Conservation (phyloP, 1,139 yeast genomes). For the Ogataea hybrid region DNA sequence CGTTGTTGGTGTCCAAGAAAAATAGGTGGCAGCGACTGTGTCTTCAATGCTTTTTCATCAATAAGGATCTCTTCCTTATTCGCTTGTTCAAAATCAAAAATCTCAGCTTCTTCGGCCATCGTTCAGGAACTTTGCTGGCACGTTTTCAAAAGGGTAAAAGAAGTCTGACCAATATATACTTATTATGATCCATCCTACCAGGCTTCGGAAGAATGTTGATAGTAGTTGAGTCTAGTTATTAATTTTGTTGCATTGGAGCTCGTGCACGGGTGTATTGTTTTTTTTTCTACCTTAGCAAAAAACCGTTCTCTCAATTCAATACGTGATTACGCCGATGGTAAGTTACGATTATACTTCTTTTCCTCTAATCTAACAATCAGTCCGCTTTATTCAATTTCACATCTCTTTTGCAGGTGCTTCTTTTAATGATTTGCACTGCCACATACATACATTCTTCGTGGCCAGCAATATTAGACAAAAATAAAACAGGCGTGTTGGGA, state of each 20-base stretch:
- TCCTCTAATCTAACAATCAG: slow-evolving; percentile 34
- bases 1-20: neutral
- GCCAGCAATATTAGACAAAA: slow-evolving; percentile 80
- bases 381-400: slow-evolving; percentile 93
- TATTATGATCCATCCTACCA: slow-evolving; percentile 5
- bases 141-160: neutral
- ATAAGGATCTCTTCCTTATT: slow-evolving; percentile 17
- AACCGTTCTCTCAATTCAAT: neutral
- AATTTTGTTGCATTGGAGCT: slow-evolving; percentile 1
- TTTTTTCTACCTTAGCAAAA: neutral
- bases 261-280: slow-evolving; percentile 8
- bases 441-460: slow-evolving; percentile 85
- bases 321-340: slow-evolving; percentile 1
- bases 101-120: slow-evolving; percentile 21
- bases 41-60: slow-evolving; percentile 15
- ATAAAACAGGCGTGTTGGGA: slow-evolving; percentile 75
- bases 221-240: neutral
- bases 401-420: slow-evolving; percentile 79
- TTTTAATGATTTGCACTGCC: slow-evolving; percentile 84
- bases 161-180: neutral
- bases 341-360: neutral
- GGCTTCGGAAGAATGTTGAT: slow-evolving; percentile 3
- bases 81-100: slow-evolving; percentile 23
- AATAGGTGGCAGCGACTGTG: slow-evolving; percentile 4
- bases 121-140: neutral